phyloP scores from a whole-genome alignment of 1,284 basidiomycete genomes.

The Veloboletus limbatus region DNA sequence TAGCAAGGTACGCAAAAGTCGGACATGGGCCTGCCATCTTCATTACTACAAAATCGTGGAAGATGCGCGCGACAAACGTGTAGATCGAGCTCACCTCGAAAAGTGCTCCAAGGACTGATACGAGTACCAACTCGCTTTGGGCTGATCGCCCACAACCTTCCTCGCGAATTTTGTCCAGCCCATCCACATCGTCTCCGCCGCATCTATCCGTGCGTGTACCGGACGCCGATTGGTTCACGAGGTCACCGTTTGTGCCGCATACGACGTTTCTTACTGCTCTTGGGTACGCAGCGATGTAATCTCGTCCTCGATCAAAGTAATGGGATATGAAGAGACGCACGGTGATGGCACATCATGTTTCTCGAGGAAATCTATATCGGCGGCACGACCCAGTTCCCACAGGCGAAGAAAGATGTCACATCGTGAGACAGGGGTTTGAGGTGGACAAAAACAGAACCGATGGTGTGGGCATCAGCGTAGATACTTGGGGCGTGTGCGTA shows the following conservation, averaged over 20 bases:
- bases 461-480: no score
- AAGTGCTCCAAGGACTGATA: no score
- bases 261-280: constrained; percentile 27
- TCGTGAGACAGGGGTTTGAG: no score
- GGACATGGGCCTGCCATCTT: constrained; percentile 39
- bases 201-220: constrained; percentile 4
- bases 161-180: background rate
- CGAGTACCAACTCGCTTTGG: no score
- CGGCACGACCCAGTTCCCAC: no score
- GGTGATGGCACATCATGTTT: constrained; percentile 23
- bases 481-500: no score
- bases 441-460: no score
- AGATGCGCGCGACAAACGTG: no score
- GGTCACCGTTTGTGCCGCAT: no score
- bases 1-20: constrained; percentile 40
- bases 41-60: no score
- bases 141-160: background rate
- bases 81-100: no score
- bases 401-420: constrained; percentile 32
- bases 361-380: constrained; percentile 28
- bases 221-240: no score
- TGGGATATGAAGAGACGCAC: constrained; percentile 41
- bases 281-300: constrained; percentile 27
- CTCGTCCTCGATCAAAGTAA: constrained; percentile 36
- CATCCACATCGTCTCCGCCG: constrained; percentile 1